Evolutionary conservation across 108 stramenopile species (phyloP), one percentile per base, ranked within the genome.

Genomic region (Nitzschia sp.): DNA sequence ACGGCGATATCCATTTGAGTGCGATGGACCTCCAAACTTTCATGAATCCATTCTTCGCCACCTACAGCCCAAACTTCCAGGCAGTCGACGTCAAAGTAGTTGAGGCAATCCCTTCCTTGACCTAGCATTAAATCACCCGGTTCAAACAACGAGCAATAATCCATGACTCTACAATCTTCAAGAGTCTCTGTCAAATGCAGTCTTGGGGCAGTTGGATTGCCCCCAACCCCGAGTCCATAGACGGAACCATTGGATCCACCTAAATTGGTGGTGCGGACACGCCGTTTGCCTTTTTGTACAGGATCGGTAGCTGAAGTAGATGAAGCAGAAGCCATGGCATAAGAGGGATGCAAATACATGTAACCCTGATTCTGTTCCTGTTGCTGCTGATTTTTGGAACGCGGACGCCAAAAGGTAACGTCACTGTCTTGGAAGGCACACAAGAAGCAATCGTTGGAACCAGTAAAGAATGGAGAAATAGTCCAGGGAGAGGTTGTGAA

Each of bases 331-430:
- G 41, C 8, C 15, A 14, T 41, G 43, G 9, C 64, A 48, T 26
- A 53, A 8, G 85, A 78, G 26, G 76, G 80, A 50, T 79, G 74
- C 50, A 80, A 80, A 56, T 80, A 81, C 79, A 81, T 79, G 60
- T 71, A 75, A 6, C 55, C 39, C 46, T 64, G 58, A n/a, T 40
- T 50, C 29, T 42, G 43, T 20, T n/a, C 25, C 26, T 26, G 53
- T n/a, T 39, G 17, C 21, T 29, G 43, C 11, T 22, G 53, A 59
- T 20, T 29, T 44, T 29, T 54, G 66, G 71, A 17, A 25, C 70
- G 65, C 26, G 80, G 78, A 15, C 74, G 80, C 42, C 83, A 54
- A 50, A 86, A 53, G 10, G 69, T 41, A 9, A 86, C 77, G 25
- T 75, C 44, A 10, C 72, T 53, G 10, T 77, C 53, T 52, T 81